phyloP scores from a whole-genome alignment of 306 rosid species.

The Potentilla sterilis region DNA sequence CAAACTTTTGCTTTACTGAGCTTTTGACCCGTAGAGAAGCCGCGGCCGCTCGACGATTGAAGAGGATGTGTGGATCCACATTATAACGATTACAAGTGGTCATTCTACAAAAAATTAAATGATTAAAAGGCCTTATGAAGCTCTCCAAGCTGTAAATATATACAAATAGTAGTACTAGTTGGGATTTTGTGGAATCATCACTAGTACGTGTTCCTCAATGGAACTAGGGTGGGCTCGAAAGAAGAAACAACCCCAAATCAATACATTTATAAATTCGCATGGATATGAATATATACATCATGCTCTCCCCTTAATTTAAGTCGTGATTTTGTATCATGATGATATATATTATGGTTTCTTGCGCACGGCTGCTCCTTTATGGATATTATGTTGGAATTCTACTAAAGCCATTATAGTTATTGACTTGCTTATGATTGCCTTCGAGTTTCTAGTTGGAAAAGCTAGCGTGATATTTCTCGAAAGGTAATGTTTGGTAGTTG shows the following conservation, averaged over 20 bases:
- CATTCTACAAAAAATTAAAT: neutral
- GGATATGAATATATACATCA: constrained; percentile 23
- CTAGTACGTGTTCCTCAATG: constrained; percentile 24
- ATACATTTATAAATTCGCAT: constrained; percentile 11
- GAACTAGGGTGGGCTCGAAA: constrained; percentile 29
- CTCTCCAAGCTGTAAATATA: neutral
- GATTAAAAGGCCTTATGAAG: neutral
- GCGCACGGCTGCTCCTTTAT: constrained; percentile 33
- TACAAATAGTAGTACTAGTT: neutral
- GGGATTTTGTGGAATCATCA: constrained; percentile 13
- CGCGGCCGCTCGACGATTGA: constrained; percentile 5
- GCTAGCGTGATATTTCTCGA: constrained; percentile 5
- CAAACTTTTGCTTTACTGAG: no score
- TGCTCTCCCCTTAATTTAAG: constrained; percentile 3
- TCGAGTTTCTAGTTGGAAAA: constrained; percentile 1
- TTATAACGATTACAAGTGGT: neutral
- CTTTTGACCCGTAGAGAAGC: neutral
- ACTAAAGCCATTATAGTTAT: constrained; percentile 6
- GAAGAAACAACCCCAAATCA: constrained; percentile 32
- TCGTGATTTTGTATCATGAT: neutral
- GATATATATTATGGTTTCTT: constrained; percentile 10
- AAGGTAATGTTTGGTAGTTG: neutral
- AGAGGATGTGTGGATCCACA: neutral
- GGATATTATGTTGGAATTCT: constrained; percentile 18
- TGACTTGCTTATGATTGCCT: constrained; percentile 15